Percentiles rank a stretch among this genome's conserved stretches.
Conservation (phyloP, 1,139 yeast genomes). For the Pichia sp. region DNA sequence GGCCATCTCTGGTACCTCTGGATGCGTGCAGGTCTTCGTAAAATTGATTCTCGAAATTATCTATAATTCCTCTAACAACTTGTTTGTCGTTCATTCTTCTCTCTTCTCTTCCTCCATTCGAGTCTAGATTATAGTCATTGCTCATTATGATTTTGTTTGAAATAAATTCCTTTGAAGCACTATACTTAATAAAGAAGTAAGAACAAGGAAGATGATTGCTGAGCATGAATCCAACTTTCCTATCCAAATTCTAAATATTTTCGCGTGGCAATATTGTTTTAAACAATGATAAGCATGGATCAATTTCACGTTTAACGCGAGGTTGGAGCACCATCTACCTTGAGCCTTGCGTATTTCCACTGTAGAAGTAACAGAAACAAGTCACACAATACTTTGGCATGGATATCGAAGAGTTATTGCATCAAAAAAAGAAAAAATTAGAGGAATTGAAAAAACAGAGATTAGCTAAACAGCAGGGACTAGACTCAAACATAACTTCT, state of each 20-base stretch:
- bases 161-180: too few relatives aligned
- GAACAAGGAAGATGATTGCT: too few relatives aligned
- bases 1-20: slow-evolving; percentile 23
- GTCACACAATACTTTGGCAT: not conserved
- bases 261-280: too few relatives aligned
- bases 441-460: slow-evolving; percentile 11
- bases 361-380: too few relatives aligned
- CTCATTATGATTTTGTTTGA: not conserved
- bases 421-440: slow-evolving; percentile 36
- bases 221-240: too few relatives aligned
- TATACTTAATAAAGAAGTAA: too few relatives aligned
- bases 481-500: slow-evolving; percentile 1
- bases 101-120: not conserved
- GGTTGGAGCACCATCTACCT: too few relatives aligned
- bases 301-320: too few relatives aligned
- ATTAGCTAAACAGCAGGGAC: not conserved
- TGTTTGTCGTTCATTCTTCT: slow-evolving; percentile 27
- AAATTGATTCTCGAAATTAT: slow-evolving; percentile 48
- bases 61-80: slow-evolving; percentile 66
- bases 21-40: slow-evolving; percentile 20
- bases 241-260: too few relatives aligned
- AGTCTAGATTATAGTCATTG: not conserved
- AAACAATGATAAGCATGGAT: too few relatives aligned
- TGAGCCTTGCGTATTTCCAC: too few relatives aligned
- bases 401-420: slow-evolving; percentile 26